Base-by-base conservation (phyloP, 371 early-diverging fungal species). In the Globomyces sp. region DNA sequence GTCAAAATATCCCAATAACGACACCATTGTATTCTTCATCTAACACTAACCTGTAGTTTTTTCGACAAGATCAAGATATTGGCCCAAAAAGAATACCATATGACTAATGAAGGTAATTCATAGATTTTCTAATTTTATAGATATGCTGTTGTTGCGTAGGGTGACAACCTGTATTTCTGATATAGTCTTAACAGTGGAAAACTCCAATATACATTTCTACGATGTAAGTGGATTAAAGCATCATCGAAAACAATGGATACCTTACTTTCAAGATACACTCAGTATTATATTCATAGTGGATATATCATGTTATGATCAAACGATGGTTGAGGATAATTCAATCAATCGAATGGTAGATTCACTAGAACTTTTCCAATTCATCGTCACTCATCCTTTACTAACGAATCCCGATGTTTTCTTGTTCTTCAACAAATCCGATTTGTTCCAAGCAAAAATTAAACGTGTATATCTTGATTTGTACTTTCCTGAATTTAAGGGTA, bases 231-330 rank as follows among this genome's bases (percentile, higher is more conserved):
- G 60, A 3, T 36, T 39, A 8, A 34, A 40, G 0, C 60, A 41
- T 6, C 60, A 60, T 44, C 34, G 98, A 57, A 94, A 92, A 72
- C 94, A 95, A 76, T 96, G 98, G 98, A 91, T 92, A 63, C 95
- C 94, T 67, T 95, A 94, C 91, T 95, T 80, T 88, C 93, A 80
- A 80, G 82, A 81, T 58, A 73, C 74, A 47, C 70, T 58, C 39
- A 71, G 73, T 45, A 74, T 81, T 9, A 67, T 81, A 6, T 47
- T 93, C 90, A n/a, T 93, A 83, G 50, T 85, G 80, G 57, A 89
- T 85, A 69, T 91, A 85, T 59, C 90, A 83, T 76, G 88, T 82
- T 73, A 90, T 86, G 61, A 90, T 89, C 92, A 92, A 74, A 41
- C 76, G 88, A 43, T 83, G 82, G 73, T 90, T 84, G 73, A 90